Evolutionary conservation across 148 eudicot species (phyloP).

Genomic region (Arctostaphylos glauca): DNA sequence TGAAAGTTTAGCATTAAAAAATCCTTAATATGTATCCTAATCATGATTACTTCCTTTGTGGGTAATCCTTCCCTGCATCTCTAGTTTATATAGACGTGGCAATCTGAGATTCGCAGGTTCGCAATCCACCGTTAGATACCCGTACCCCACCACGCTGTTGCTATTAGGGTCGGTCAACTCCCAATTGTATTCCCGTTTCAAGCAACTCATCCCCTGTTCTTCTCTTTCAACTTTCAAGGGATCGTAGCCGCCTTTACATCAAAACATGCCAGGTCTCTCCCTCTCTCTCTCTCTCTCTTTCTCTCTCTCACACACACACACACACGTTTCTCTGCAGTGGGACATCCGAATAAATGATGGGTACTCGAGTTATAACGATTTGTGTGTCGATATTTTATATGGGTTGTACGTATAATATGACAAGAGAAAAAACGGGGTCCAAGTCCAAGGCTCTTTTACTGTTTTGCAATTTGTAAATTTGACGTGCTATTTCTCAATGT

Average conservation of each 20-base stretch:
- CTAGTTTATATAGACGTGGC: too few species aligned
- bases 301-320: neutral
- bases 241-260: neutral
- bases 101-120: too few species aligned
- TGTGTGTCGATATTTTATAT: neutral
- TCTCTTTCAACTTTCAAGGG: slow-evolving; percentile 2
- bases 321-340: neutral
- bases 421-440: neutral
- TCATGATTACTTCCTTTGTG: neutral
- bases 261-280: neutral
- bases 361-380: neutral
- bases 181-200: too few species aligned
- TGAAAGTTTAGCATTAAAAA: neutral
- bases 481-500: neutral
- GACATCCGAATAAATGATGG: neutral
- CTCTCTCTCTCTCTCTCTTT: slow-evolving; percentile 6
- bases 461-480: neutral
- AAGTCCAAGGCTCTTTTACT: neutral
- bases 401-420: neutral
- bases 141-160: neutral
- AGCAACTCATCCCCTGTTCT: neutral
- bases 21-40: neutral
- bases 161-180: neutral
- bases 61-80: too few species aligned
- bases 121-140: too few species aligned